A percentile compares a stretch with the other conserved stretches of the same genome.
phyloP scores from a whole-genome alignment of 108 stramenopile species.

The Aurantiochytrium sp. region DNA sequence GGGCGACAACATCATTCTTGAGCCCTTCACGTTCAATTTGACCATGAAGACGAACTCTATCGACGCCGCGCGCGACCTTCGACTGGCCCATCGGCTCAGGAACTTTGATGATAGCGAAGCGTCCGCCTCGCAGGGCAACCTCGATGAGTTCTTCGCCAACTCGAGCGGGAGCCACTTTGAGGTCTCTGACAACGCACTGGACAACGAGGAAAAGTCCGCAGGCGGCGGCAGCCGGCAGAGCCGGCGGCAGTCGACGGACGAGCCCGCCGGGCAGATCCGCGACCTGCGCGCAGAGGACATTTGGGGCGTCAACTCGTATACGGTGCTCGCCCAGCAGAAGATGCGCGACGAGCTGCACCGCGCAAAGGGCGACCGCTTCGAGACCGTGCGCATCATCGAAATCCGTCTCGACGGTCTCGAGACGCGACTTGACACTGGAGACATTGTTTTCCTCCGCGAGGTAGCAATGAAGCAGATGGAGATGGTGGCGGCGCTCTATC shows the following conservation, averaged over 20 bases:
- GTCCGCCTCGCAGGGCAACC: background rate
- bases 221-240: too few relatives aligned
- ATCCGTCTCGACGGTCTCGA: constrained; percentile 1
- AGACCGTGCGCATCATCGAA: background rate
- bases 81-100: background rate
- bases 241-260: too few relatives aligned
- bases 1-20: background rate
- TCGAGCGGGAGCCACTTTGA: background rate
- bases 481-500: background rate
- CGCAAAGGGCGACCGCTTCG: background rate
- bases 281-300: background rate
- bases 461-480: background rate
- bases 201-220: background rate
- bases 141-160: background rate
- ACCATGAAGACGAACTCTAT: background rate
- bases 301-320: background rate
- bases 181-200: background rate
- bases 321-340: background rate
- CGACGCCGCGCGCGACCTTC: background rate
- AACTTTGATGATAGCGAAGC: background rate
- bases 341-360: background rate
- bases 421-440: background rate
- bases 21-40: background rate
- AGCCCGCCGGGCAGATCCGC: background rate
- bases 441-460: background rate